Conservation (phyloP, 768 basidiomycete species). For the Mycena pura region DNA sequence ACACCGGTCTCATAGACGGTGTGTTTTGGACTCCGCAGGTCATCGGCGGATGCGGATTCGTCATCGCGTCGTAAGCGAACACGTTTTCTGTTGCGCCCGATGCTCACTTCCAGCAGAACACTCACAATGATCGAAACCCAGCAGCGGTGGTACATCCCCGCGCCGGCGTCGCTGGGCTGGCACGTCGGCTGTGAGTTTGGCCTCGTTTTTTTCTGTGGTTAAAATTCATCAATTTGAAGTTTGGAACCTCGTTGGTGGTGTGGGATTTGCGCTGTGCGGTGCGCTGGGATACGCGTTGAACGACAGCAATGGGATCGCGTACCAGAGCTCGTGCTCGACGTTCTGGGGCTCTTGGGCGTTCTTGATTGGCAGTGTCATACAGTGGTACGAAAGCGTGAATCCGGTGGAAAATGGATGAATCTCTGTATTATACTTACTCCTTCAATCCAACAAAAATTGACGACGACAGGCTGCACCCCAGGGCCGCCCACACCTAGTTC, state of each 20-base stretch:
- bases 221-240: conserved; percentile 34
- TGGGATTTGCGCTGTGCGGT: conserved; percentile 66
- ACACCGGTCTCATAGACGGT: conserved; percentile 46
- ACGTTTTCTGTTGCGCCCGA: background rate
- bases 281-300: conserved; percentile 56
- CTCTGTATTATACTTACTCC: background rate
- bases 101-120: conserved; percentile 26
- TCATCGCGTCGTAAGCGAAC: conserved; percentile 49
- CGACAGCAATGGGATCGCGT: conserved; percentile 43
- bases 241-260: conserved; percentile 66
- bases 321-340: conserved; percentile 60
- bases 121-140: conserved; percentile 64
- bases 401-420: background rate
- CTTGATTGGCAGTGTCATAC: conserved; percentile 61
- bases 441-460: conserved; percentile 42
- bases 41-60: conserved; percentile 64
- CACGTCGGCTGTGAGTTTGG: conserved; percentile 49
- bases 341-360: conserved; percentile 72
- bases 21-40: conserved; percentile 71
- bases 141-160: conserved; percentile 57
- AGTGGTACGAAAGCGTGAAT: conserved; percentile 61
- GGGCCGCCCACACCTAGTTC: conserved; percentile 43
- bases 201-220: background rate
- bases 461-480: conserved; percentile 51
- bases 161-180: conserved; percentile 58